Evolutionary conservation across 768 basidiomycete species (phyloP).

Genomic region (Termitomyces sp.): DNA sequence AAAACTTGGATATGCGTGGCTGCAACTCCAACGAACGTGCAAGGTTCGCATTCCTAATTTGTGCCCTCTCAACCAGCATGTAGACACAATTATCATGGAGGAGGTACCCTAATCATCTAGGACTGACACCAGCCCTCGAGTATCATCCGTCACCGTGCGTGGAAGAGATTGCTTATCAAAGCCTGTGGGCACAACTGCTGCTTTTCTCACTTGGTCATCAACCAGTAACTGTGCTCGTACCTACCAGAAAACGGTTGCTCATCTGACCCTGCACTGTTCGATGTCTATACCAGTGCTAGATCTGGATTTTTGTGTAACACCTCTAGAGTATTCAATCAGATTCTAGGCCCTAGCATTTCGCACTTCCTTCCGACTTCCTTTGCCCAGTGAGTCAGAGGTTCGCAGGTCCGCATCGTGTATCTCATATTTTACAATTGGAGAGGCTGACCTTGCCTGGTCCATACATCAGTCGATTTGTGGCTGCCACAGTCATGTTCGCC

Average conservation of each 20-base stretch:
- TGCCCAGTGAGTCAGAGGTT: not conserved
- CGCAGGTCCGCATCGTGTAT: not conserved
- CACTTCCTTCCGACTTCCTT: not conserved
- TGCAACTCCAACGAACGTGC: too few species aligned
- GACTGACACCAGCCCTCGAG: not conserved
- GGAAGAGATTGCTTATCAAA: not conserved
- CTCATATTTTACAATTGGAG: not conserved
- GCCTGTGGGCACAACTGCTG: not conserved
- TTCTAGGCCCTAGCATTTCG: too few species aligned
- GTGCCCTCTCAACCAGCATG: not conserved
- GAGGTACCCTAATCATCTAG: not conserved
- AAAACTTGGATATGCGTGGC: too few species aligned
- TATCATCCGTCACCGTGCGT: not conserved
- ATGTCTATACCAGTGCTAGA: not conserved
- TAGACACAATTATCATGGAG: not conserved
- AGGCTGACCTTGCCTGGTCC: not conserved
- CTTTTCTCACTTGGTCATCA: not conserved
- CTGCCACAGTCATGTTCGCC: not conserved
- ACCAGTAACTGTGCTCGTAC: not conserved
- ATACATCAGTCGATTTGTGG: not conserved
- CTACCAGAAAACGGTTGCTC: not conserved
- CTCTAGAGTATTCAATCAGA: not conserved
- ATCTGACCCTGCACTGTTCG: not conserved
- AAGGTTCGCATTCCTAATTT: not conserved
- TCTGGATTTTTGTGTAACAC: not conserved